These are phyloP conservation scores for Lathyrus tuberosus DNA, from an alignment of 306 rosid genomes.

Conservation along the genomic window DNA sequence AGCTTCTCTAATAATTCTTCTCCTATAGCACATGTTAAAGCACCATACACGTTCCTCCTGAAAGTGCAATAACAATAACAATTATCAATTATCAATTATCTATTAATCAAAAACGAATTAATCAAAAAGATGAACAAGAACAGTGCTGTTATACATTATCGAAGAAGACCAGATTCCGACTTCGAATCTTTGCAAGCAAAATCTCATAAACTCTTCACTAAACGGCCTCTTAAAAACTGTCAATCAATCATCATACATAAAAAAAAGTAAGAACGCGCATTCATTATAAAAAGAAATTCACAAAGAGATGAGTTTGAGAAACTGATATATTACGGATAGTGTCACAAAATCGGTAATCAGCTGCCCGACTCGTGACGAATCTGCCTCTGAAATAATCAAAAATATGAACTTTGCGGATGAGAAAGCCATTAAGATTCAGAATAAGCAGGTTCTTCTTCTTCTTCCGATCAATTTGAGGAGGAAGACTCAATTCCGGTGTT, in stretches of 20 bases:
- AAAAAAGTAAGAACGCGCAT: background rate
- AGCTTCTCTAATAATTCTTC: background rate
- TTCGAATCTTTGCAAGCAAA: slow-evolving; percentile 50
- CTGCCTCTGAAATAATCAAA: no score
- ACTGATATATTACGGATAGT: slow-evolving; percentile 2
- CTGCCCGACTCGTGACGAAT: background rate
- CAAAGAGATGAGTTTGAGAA: background rate
- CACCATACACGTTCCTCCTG: slow-evolving; percentile 28
- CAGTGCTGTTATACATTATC: background rate
- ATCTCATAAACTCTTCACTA: slow-evolving; percentile 37
- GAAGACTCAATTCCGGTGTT: background rate
- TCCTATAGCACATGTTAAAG: slow-evolving; percentile 21
- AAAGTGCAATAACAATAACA: background rate
- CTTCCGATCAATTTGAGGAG: background rate
- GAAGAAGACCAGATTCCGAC: slow-evolving; percentile 52
- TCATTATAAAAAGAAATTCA: background rate
- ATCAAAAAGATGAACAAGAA: background rate
- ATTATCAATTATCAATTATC: background rate
- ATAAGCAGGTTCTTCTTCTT: slow-evolving; percentile 36
- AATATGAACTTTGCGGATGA: background rate
- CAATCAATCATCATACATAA: background rate
- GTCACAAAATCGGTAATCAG: background rate
- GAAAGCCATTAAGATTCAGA: slow-evolving; percentile 27
- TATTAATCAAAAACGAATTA: background rate
- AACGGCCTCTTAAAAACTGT: slow-evolving; percentile 44